Base-by-base conservation (phyloP, 352 stramenopile species). In the Phytophthora citrophthora region DNA sequence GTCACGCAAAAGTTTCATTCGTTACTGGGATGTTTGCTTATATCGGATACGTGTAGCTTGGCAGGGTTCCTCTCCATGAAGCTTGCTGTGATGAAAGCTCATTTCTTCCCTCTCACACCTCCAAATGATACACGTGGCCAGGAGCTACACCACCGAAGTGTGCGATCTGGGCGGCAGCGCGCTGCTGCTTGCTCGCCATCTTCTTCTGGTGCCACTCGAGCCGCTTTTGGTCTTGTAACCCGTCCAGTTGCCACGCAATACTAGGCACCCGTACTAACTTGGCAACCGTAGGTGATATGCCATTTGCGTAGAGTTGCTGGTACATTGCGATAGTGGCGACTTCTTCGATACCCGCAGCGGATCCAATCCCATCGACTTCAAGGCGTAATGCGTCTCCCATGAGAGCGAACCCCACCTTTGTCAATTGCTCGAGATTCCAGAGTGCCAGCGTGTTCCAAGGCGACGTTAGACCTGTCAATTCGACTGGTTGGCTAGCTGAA, bases 391-490 rank as follows among this genome's bases (percentile, higher is more conserved):
- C 93, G 26, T 98, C 93, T 2, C 83, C 91, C 36, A 98, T 79
- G 8, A 97, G 68, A 5, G 88, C 78, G 70, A 98, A 98, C 18
- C 95, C 94, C 12, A 97, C 86, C 20, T 97, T 85, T 12, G 88
- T 85, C 36, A 99, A 78, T 61, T 94, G 93, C 23, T 61, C 16
- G 11, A 98, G 54, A 60, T 98, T 90, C 96, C 96, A 99, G 3
- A 99, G 65, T 24, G 95, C 95, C 1, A 98, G 79, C 26, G 96
- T 99, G 76, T 99, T 99, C 96, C 96, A 99, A 8, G 96, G 96
- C 56, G 81, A 92, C 23, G 96, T 98, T 52, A 88, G 63, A 8
- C 95, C 96, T 41, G 77, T 94, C 31, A 98, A 81, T 55, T 79
- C 58, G 23, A 93, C 54, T 2, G 72, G 68, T 53, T 89, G 66